Evolutionary conservation across 2,329 filamentous ascomycete genomes (phyloP), one percentile per base, ranked within the genome.

Genomic region (Fusarium dlaminii): DNA sequence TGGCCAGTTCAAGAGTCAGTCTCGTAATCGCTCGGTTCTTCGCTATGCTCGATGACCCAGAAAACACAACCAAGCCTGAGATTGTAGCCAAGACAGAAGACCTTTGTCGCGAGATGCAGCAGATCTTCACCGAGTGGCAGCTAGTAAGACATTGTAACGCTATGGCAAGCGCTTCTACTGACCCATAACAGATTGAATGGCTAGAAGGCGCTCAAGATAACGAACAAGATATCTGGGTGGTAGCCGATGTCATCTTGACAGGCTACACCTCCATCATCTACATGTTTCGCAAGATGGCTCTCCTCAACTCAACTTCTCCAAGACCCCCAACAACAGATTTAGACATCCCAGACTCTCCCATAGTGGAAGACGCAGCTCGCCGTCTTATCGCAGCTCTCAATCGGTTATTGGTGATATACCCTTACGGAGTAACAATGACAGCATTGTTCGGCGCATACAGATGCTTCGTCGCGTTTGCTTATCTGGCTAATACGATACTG

Each of bases 241-340:
- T 80, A 3, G 72, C 67, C 17, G 80, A 82, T 30, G 71, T 79
- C n/a, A 68, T 79, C 10, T 61, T 82, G 10, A 79, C 77, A 0
- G 78, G 79, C 2, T 80, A 80, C 46, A 80, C 78, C 8, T 78
- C 75, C 58, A 76, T 81, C 54, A 77, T 82, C 34, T 82, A 80
- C 68, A 82, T 82, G 79, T 79, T 81, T 27, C 78, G 80, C 52
- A 82, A 81, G 54, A 77, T 78, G 70, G 71, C 72, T 27, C 66
- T 78, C 13, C 74, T 80, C 17, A 66, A 78, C 54, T 75, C 76
- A 4, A 77, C 62, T n/a, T 80, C 78, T 8, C 79, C 79, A 4
- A 66, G 65, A 5, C 78, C 77, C 8, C 73, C 78, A 20, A 62
- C 71, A 32, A 79, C 75, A 11, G 79, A 80, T 18, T 49, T 78